Base-by-base conservation (phyloP, 164 flowering plant genomes). In the Buxus sempervirens region DNA sequence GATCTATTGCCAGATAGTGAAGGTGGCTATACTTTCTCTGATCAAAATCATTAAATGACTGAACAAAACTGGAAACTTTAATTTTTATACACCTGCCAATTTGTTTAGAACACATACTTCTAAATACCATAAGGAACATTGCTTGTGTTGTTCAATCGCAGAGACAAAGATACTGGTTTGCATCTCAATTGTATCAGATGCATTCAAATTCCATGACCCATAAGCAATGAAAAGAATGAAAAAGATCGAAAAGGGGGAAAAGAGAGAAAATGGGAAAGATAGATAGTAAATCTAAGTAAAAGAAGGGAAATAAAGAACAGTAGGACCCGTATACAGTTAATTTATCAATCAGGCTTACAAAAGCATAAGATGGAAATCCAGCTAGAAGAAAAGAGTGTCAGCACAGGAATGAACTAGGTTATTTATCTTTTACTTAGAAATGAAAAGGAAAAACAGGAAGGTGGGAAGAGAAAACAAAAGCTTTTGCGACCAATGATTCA, bases 71-170 rank as follows among this genome's bases (percentile, higher is more conserved):
- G 38, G 60, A 77, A 65, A 70, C 23, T 60, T 73, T 62, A 70
- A 56, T 77, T 75, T 64, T 49, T 45, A 62, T 68, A 70, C 72
- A 48, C 57, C 28, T 70, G 74, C 76, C 75, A 67, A 75, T 45
- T 6, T 70, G n/a, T n/a, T 41, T 23, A 41, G 58, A 68, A 79
- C 85, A 80, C 89, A 77, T 75, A 85, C 82, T 85, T 78, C 87
- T 59, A 85, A 75, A 80, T 66, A 67, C 76, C 65, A 83, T 64
- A 81, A 85, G 81, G 88, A 89, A 87, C 87, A 84, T 78, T 85
- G 87, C 70, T 68, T 75, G 88, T 75, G 80, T 82, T 73, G 91
- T 85, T 87, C 81, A 81, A 86, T 89, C 90, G 82, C 83, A 77
- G 70, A 78, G 78, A 84, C 63, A 72, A 68, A 70, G 74, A 53